Percentiles rank a stretch among this genome's conserved stretches.
phyloP scores from a whole-genome alignment of 306 rosid genomes.

The Cercis canadensis region DNA sequence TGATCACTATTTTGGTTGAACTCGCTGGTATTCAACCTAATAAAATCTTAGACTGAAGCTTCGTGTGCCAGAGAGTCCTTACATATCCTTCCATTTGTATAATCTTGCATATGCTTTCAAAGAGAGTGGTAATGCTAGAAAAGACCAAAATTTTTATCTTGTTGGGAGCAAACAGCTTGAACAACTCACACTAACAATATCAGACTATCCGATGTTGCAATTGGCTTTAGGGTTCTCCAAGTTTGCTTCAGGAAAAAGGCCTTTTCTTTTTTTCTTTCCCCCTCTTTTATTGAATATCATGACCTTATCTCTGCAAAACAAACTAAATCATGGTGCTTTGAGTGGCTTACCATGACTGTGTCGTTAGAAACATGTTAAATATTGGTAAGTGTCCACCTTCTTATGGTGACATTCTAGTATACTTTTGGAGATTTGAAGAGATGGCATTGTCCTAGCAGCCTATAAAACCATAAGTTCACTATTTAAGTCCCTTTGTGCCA shows the following conservation, averaged over 20 bases:
- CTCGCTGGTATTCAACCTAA: neutral
- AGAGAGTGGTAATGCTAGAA: too few relatives aligned
- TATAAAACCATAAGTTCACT: neutral
- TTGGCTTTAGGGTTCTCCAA: neutral
- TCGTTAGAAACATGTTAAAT: neutral
- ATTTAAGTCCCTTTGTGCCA: neutral
- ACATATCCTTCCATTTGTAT: neutral
- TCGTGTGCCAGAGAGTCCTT: neutral
- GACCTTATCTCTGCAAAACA: neutral
- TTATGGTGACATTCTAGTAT: neutral
- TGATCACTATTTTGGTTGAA: too few relatives aligned
- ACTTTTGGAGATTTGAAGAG: neutral
- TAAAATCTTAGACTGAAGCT: neutral
- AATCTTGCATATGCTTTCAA: too few relatives aligned
- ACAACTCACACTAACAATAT: neutral
- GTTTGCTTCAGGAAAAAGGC: too few relatives aligned
- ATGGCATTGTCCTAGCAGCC: neutral
- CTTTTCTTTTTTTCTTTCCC: neutral
- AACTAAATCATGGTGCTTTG: neutral
- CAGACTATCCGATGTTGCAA: neutral
- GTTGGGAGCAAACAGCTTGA: neutral
- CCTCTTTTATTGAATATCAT: neutral
- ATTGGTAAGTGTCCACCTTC: neutral
- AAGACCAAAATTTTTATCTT: too few relatives aligned
- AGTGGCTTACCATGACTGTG: neutral